Base-by-base conservation (phyloP, 331 rosid species). In the Malus hybrid region DNA sequence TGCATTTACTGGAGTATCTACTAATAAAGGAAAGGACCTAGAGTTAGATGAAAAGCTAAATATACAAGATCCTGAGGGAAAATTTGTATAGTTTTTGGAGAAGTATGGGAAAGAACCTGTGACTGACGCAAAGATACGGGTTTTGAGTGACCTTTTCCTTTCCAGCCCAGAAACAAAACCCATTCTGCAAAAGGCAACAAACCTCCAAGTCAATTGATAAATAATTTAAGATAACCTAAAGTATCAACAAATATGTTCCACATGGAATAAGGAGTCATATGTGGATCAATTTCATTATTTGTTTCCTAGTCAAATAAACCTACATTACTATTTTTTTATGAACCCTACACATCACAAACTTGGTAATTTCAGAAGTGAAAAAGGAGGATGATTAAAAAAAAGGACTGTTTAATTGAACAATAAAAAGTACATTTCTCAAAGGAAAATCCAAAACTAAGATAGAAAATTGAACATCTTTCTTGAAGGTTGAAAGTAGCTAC, bases 131-230 rank as follows among this genome's bases (percentile, higher is more conserved):
- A 69, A 78, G 20, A 82, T 76, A 33, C 72, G 39, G 65, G 64
- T 65, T 42, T 72, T 81, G 20, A n/a, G 69, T 33, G 83, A 48
- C 64, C 79, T 84, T 83, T 75, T 85, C 76, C 76, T 74, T 64
- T 59, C 83, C 65, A 69, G 39, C 36, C 76, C 74, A 67, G 86
- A 81, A 76, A 84, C 71, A 75, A 83, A 77, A 70, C 83, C 77
- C 86, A 85, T 72, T 80, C 98, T 93, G 90, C 80, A 78, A 87
- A 65, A 79, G 15, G 66, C 65, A 81, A 59, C 77, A 85, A 55
- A n/a, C 7, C 27, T 69, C 73, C 64, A 63, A 34, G 10, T 60
- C 65, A 79, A 48, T 69, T 52, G 33, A 69, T 29, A 16, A 32
- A 67, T 14, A 64, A 28, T 6, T 64, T 31, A 14, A 16, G 42